Base-by-base conservation (phyloP, 305 asterid genomes). In the Fraxinus paxiana region DNA sequence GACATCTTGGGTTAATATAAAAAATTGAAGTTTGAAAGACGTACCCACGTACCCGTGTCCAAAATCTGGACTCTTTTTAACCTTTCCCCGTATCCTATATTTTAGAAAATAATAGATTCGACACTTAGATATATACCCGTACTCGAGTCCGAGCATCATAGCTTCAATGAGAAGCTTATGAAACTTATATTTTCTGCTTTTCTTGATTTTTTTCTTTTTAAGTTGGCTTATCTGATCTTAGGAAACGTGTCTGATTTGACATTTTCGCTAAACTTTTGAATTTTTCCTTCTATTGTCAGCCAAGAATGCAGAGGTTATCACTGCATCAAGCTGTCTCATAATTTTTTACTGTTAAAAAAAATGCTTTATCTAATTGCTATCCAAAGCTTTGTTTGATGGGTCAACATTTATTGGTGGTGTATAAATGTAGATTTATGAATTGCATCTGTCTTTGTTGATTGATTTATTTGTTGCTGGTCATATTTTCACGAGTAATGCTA, bases 281-380 rank as follows among this genome's bases (percentile, higher is more conserved):
- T 54, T 43, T 74, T 54, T n/a, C 77, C 5, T 79, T 65, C n/a
- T 35, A 24, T 28, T 28, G 48, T 26, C 74, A 28, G 37, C 67
- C 33, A 69, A 73, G 56, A 78, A 75, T 73, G 77, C 77, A 56
- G 35, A 78, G 46, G 48, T 74, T 61, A 61, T 35, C 63, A 38
- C 7, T 35, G 35, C 34, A 61, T 63, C 18, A 17, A 54, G 33
- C 24, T 10, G 33, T 56, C 67, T 30, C 70, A 48, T 43, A 12
- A 74, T 67, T 75, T 12, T 26, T 65, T 43, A 61, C 18, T 73
- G 37, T 33, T 26, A 0, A 20, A 28, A 5, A 43, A 35, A 28
- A 17, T 73, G 77, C 51, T 78, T 51, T 20, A 34, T 75, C 71
- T 67, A 4, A 74, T 76, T 41, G 75, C 15, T 56, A 65, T 24